phyloP scores from a whole-genome alignment of 768 basidiomycete genomes.

The Jaapia argillacea region DNA sequence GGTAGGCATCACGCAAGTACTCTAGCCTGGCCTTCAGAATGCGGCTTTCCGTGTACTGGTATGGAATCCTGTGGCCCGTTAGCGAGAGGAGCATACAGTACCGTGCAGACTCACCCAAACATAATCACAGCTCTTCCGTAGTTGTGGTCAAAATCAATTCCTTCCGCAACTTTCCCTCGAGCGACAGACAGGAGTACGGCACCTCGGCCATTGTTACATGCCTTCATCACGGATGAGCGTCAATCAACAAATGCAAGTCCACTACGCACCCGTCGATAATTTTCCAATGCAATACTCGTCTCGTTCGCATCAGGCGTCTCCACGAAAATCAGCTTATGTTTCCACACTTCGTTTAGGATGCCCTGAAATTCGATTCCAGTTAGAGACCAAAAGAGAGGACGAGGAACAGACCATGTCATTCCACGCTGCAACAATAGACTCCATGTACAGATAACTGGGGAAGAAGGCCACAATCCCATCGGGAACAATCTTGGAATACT shows the following conservation, averaged over 20 bases:
- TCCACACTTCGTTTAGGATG: constrained; percentile 98
- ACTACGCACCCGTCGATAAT: constrained; percentile 84
- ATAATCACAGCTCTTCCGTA: constrained; percentile 98
- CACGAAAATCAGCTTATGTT: constrained; percentile 97
- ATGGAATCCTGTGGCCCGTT: constrained; percentile 63
- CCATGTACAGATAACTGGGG: constrained; percentile 99
- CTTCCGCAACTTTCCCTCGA: constrained; percentile 97
- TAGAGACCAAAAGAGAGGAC: neutral
- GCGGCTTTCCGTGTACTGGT: constrained; percentile 96
- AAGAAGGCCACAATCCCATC: constrained; percentile 99
- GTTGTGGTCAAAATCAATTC: constrained; percentile 99
- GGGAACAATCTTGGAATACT: constrained; percentile 96
- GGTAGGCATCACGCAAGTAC: constrained; percentile 95
- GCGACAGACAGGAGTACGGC: constrained; percentile 96
- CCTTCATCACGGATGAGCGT: constrained; percentile 33
- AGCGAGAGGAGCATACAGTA: constrained; percentile 2
- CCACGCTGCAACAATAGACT: constrained; percentile 99
- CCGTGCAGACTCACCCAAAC: constrained; percentile 70
- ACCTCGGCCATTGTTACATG: constrained; percentile 96
- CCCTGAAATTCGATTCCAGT: constrained; percentile 42
- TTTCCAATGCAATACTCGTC: constrained; percentile 95
- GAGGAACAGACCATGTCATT: constrained; percentile 85
- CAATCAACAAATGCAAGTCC: neutral
- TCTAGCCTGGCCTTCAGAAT: constrained; percentile 96
- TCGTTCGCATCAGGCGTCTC: constrained; percentile 99